Evolutionary conservation across 129 eudicot genomes (phyloP).

Genomic region (Oenanthe sinensis): DNA sequence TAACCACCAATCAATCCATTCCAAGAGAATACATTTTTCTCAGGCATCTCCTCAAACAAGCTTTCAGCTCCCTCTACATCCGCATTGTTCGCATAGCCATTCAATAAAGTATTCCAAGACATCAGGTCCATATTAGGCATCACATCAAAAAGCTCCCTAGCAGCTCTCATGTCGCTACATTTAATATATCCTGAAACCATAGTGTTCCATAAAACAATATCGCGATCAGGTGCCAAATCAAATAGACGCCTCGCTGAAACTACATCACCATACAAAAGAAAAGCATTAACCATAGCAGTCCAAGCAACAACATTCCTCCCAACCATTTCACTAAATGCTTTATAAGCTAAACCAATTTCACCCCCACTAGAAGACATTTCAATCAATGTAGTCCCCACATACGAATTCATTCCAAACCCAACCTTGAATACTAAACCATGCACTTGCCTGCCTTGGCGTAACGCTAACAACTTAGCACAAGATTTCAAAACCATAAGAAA

Average conservation of each 20-base stretch:
- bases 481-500: conserved; percentile 69
- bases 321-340: conserved; percentile 55
- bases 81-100: conserved; percentile 55
- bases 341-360: conserved; percentile 31
- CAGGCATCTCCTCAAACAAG: conserved; percentile 54
- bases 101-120: conserved; percentile 72
- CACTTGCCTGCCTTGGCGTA: conserved; percentile 42
- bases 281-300: conserved; percentile 61
- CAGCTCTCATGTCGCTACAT: conserved; percentile 43
- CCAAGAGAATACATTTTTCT: conserved; percentile 70
- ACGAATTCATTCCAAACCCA: conserved; percentile 55
- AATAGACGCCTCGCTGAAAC: conserved; percentile 43
- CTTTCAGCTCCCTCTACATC: conserved; percentile 51
- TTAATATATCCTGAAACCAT: conserved; percentile 57
- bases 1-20: conserved; percentile 65
- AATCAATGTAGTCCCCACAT: conserved; percentile 57
- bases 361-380: conserved; percentile 53
- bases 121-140: conserved; percentile 63
- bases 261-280: conserved; percentile 29
- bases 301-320: conserved; percentile 63
- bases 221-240: conserved; percentile 64
- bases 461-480: conserved; percentile 41
- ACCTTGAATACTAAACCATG: conserved; percentile 50
- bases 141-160: conserved; percentile 43
- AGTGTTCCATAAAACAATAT: conserved; percentile 69